Percentiles rank a stretch among this genome's conserved stretches.
Conservation (phyloP, 1,139 yeast genomes). For the Kurtzmaniella quercitrusa region DNA sequence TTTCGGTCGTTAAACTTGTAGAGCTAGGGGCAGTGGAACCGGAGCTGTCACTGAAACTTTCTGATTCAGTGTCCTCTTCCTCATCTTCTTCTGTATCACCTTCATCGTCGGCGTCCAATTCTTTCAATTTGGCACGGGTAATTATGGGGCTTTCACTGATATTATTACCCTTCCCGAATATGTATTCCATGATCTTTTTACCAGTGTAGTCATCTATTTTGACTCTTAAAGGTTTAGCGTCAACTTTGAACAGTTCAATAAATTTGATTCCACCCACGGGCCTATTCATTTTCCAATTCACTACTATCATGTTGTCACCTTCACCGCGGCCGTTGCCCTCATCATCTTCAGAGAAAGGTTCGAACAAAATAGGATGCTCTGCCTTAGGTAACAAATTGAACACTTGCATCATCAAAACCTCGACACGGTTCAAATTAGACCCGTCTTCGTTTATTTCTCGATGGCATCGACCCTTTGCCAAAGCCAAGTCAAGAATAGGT, state of each 20-base stretch:
- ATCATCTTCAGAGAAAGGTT: slow-evolving; percentile 21
- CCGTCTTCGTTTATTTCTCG: slow-evolving; percentile 48
- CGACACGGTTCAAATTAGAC: slow-evolving; percentile 35
- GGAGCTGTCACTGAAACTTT: slow-evolving; percentile 6
- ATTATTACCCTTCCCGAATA: slow-evolving; percentile 45
- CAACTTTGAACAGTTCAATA: slow-evolving; percentile 50
- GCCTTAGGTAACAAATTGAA: slow-evolving; percentile 34
- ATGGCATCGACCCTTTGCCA: slow-evolving; percentile 37
- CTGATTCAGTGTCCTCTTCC: slow-evolving; percentile 6
- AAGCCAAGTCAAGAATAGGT: slow-evolving; percentile 39
- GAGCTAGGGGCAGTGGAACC: neutral
- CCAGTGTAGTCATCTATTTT: slow-evolving; percentile 63
- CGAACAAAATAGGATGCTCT: slow-evolving; percentile 33
- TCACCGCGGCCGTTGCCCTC: slow-evolving; percentile 14
- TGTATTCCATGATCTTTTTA: slow-evolving; percentile 48
- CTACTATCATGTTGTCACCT: slow-evolving; percentile 31
- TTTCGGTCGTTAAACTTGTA: neutral
- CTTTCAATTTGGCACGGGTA: neutral
- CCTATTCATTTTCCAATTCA: slow-evolving; percentile 62
- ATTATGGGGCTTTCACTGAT: slow-evolving; percentile 24
- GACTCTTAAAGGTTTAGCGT: slow-evolving; percentile 52
- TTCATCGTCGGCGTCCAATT: slow-evolving; percentile 11
- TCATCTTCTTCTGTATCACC: slow-evolving; percentile 10
- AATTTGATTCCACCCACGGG: slow-evolving; percentile 69
- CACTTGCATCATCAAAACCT: slow-evolving; percentile 45